Percentiles rank a stretch among this genome's conserved stretches.
Conservation (phyloP, 352 stramenopile genomes). For the Aphanomyces cochlioides region DNA sequence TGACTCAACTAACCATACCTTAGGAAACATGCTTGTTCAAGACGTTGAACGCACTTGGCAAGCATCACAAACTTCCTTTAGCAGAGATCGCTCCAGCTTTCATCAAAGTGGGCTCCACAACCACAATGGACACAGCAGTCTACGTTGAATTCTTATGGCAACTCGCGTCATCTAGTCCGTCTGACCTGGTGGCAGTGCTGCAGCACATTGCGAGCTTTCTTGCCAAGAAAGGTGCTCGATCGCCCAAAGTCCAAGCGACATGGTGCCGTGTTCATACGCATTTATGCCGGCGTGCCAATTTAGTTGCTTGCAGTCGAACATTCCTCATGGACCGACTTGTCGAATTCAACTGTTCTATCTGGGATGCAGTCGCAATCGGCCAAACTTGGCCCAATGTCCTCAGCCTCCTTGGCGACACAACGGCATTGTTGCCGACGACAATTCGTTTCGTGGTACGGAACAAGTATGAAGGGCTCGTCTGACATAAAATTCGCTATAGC, state of each 20-base stretch:
- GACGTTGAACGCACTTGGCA: neutral
- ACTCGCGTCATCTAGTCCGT: neutral
- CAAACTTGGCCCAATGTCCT: conserved; percentile 15
- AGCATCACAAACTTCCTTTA: conserved; percentile 12
- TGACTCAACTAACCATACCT: neutral
- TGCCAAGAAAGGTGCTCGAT: neutral
- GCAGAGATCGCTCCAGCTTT: neutral
- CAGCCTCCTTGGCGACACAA: neutral
- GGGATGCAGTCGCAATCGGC: conserved; percentile 17
- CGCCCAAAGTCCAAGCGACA: neutral
- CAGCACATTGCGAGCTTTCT: neutral
- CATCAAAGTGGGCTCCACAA: neutral
- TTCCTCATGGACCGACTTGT: conserved; percentile 22
- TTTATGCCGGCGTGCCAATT: neutral
- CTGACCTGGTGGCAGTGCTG: neutral
- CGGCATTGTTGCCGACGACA: conserved; percentile 11
- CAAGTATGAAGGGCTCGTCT: neutral
- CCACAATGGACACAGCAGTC: neutral
- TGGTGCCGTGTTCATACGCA: conserved; percentile 27
- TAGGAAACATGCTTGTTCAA: neutral
- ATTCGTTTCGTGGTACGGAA: conserved; percentile 15
- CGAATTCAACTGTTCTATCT: conserved; percentile 12
- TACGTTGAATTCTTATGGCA: conserved; percentile 16
- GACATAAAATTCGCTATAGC: neutral
- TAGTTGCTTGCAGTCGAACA: neutral